Conservation (phyloP, 2,329 filamentous ascomycete species). For the Trichoderma sp. region DNA sequence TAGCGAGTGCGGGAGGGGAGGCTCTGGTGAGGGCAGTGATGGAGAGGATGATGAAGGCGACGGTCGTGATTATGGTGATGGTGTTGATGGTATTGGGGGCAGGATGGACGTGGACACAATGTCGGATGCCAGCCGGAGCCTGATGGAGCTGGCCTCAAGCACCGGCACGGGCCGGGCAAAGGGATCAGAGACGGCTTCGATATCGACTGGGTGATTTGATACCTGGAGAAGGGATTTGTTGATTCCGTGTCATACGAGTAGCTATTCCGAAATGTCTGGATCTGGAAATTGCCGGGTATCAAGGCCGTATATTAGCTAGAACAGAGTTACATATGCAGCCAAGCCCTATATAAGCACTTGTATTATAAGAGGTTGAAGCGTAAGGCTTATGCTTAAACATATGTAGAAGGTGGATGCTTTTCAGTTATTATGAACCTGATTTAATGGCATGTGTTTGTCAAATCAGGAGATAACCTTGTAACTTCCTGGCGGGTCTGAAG, state of each 20-base stretch:
- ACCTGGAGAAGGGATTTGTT: not conserved
- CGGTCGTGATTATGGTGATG: slow-evolving; percentile 21
- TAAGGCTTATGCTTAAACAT: not conserved
- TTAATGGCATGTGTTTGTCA: not conserved
- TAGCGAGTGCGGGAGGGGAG: slow-evolving; percentile 40
- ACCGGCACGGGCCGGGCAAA: slow-evolving; percentile 39
- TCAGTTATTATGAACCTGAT: not conserved
- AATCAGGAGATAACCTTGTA: not conserved
- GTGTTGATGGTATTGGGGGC: slow-evolving; percentile 25
- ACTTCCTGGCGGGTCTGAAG: too few species aligned
- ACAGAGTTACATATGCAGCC: too few species aligned
- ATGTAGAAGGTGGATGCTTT: not conserved
- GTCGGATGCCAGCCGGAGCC: slow-evolving; percentile 43
- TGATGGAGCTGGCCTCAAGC: slow-evolving; percentile 42
- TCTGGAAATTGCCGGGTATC: not conserved
- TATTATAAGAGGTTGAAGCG: not conserved
- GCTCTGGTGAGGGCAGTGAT: slow-evolving; percentile 29
- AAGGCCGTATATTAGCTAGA: too few species aligned
- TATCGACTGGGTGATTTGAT: slow-evolving; percentile 27
- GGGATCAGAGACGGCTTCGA: slow-evolving; percentile 44
- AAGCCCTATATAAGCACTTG: not conserved
- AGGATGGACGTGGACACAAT: slow-evolving; percentile 32
- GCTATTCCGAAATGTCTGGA: not conserved
- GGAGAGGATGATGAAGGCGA: slow-evolving; percentile 18
- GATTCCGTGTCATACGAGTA: not conserved